Percentiles rank a stretch among this genome's conserved stretches.
These are phyloP conservation scores for Angomonas desouzai DNA, from an alignment of 208 protist genomes.

Conservation along the genomic window DNA sequence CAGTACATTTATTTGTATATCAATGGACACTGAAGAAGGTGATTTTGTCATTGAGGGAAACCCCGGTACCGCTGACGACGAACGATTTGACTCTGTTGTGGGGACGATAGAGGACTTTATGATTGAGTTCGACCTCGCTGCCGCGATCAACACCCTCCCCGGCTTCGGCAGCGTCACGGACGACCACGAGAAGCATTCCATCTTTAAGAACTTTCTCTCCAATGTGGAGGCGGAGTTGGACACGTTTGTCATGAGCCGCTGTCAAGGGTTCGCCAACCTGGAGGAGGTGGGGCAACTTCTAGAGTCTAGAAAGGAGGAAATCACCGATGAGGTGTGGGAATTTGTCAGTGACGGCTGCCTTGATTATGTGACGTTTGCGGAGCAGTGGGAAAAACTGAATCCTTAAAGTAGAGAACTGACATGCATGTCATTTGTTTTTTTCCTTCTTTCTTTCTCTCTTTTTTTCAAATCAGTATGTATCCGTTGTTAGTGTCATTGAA, in stretches of 20 bases:
- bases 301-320: conserved; percentile 52
- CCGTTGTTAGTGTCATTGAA: no score
- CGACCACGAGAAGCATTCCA: conserved; percentile 62
- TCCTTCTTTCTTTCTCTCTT: not conserved
- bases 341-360: conserved; percentile 84
- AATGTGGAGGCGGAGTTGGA: conserved; percentile 60
- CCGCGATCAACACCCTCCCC: conserved; percentile 34
- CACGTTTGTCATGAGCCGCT: conserved; percentile 36
- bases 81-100: conserved; percentile 61
- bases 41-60: conserved; percentile 68
- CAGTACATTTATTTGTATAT: not conserved
- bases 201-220: conserved; percentile 49
- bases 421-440: conserved; percentile 9
- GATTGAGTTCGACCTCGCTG: conserved; percentile 58
- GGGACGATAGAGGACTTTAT: conserved; percentile 86
- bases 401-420: conserved; percentile 22
- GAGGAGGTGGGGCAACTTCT: conserved; percentile 39
- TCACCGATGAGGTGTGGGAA: conserved; percentile 74
- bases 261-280: conserved; percentile 21
- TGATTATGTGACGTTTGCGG: conserved; percentile 67
- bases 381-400: conserved; percentile 37
- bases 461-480: no score
- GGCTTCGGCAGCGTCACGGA: conserved; percentile 26
- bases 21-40: conserved; percentile 75
- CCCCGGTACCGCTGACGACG: conserved; percentile 54